Base-by-base conservation (phyloP, 208 protist species). In the Crithidia expoeki region DNA sequence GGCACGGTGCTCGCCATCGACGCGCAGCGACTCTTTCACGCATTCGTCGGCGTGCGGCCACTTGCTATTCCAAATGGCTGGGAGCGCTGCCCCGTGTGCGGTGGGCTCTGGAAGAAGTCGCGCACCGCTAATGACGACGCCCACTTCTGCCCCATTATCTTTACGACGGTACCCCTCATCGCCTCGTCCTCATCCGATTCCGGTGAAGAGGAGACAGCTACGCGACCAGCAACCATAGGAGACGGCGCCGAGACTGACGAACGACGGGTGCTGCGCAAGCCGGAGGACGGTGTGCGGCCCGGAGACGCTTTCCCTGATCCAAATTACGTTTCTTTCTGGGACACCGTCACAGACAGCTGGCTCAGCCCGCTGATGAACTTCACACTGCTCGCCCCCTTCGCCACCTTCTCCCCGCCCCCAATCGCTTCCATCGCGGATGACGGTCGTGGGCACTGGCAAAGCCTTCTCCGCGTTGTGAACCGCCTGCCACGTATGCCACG, bases 331-430 rank as follows among this genome's bases (percentile, higher is more conserved):
- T 84, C 79, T 19, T 75, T 55, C 40, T 60, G 74, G 36, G 47
- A 72, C 16, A 19, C 38, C 56, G 11, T 84, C 42, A 90, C 81
- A 14, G 88, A 88, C 71, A 86, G 75, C 73, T 94, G 85, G 84
- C 55, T 94, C n/a, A 88, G 76, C 57, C 76, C 85, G 16, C 70
- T 94, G 25, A 63, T 94, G 62, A 91, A 79, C 57, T 80, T 89
- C 42, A 69, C 76, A 12, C 55, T 86, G 59, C 72, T 80, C 61
- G 81, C 72, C 14, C 85, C 77, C 9, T 81, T 83, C 59, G 74
- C 72, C 30, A 74, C 55, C 46, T 90, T 90, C 62, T 60, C 60
- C 36, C 69, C 78, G 3, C 80, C 80, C 11, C 32, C 75, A 28
- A 73, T 72, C 46, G 46, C 72, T 21, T 71, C 75, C 49, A 76